phyloP scores from a whole-genome alignment of 2,329 filamentous ascomycete genomes.

The Neophaeococcomyces aloes region DNA sequence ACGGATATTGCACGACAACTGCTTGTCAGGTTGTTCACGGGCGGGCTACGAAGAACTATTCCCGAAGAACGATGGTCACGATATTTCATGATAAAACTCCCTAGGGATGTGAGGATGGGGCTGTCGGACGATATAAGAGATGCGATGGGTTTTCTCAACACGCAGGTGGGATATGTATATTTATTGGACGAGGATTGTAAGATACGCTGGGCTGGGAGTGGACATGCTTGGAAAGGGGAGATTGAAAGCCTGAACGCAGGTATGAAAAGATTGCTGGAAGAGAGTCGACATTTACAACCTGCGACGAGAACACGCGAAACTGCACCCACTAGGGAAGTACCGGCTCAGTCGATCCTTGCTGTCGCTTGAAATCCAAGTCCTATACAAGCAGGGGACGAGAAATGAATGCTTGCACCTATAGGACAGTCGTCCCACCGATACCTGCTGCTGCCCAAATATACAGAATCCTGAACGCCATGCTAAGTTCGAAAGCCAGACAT shows the following conservation, averaged over 20 bases:
- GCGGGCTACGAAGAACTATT: constrained; percentile 38
- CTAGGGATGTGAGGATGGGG: constrained; percentile 32
- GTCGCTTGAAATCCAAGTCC: too few species aligned
- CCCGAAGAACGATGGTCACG: constrained; percentile 42
- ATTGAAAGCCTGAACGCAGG: constrained; percentile 34
- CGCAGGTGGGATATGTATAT: constrained; percentile 88
- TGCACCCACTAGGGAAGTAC: not conserved
- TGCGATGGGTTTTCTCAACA: constrained; percentile 63
- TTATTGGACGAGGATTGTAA: constrained; percentile 76
- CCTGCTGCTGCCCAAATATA: not conserved
- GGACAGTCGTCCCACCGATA: too few species aligned
- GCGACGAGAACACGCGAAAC: not conserved
- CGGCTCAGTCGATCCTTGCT: too few species aligned
- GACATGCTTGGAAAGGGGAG: constrained; percentile 32
- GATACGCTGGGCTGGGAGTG: constrained; percentile 87
- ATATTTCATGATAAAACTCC: constrained; percentile 47
- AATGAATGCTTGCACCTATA: too few species aligned
- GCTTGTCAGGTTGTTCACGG: constrained; percentile 47
- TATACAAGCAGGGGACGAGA: too few species aligned
- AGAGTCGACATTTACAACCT: constrained; percentile 16
- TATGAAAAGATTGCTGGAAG: constrained; percentile 32
- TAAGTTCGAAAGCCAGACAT: not conserved
- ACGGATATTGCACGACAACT: constrained; percentile 58
- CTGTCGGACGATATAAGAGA: constrained; percentile 47
- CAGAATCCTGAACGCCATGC: constrained; percentile 4